A percentile compares a stretch with the other conserved stretches of the same genome.
Conservation (phyloP, 768 basidiomycete species). For the Lactarius pseudohatsudake region DNA sequence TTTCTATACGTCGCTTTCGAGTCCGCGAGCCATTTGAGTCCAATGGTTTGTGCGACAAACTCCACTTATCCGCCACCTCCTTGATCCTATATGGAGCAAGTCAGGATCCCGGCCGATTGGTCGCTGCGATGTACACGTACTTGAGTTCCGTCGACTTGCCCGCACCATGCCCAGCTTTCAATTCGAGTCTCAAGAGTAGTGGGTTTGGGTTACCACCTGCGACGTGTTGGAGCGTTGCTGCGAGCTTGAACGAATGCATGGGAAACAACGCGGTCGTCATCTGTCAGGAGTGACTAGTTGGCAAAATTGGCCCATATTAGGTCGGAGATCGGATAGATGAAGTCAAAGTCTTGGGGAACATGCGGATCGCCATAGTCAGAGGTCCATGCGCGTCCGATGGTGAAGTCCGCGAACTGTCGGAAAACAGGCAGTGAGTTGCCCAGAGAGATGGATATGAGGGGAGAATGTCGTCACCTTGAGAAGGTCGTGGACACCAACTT, state of each 20-base stretch:
- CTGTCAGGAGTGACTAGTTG: slow-evolving; percentile 37
- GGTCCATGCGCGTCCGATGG: slow-evolving; percentile 77
- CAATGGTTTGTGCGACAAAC: slow-evolving; percentile 67
- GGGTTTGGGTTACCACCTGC: slow-evolving; percentile 68
- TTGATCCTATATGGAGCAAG: slow-evolving; percentile 57
- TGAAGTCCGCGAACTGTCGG: slow-evolving; percentile 67
- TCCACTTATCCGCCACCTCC: slow-evolving; percentile 72
- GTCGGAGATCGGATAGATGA: slow-evolving; percentile 67
- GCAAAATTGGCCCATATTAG: neutral
- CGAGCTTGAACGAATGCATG: slow-evolving; percentile 81
- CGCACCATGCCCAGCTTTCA: slow-evolving; percentile 77
- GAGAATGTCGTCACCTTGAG: slow-evolving; percentile 55
- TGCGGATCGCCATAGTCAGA: slow-evolving; percentile 79
- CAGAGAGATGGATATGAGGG: neutral
- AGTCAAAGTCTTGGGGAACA: slow-evolving; percentile 77
- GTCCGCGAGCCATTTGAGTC: slow-evolving; percentile 37
- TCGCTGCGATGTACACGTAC: slow-evolving; percentile 35
- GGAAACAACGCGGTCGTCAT: slow-evolving; percentile 85
- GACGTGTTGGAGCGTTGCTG: slow-evolving; percentile 71
- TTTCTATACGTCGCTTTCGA: slow-evolving; percentile 6
- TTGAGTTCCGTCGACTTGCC: slow-evolving; percentile 75
- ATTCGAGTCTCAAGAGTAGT: slow-evolving; percentile 72
- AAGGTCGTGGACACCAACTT: slow-evolving; percentile 80
- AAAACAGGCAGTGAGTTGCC: neutral
- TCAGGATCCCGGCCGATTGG: neutral